phyloP scores from a whole-genome alignment of 495 filamentous ascomycete genomes.

The Astrothelium macrocarpum region DNA sequence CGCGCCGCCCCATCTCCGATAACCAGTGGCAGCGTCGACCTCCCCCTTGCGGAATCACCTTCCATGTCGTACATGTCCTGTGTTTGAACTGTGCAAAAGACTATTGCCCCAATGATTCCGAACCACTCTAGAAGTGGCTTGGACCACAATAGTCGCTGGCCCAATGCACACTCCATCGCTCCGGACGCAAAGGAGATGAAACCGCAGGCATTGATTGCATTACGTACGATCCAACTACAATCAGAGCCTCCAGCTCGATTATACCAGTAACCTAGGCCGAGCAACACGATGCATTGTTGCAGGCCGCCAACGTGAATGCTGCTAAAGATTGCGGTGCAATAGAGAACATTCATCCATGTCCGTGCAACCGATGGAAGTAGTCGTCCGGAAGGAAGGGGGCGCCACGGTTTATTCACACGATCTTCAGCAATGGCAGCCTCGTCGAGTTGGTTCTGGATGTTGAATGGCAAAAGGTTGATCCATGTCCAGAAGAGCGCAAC shows the following conservation, averaged over 20 bases:
- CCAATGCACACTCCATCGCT: slow-evolving; percentile 18
- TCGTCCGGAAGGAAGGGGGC: slow-evolving; percentile 26
- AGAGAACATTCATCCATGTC: slow-evolving; percentile 14
- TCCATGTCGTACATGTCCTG: slow-evolving; percentile 8
- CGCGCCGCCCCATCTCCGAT: slow-evolving; percentile 1
- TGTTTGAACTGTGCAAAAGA: slow-evolving; percentile 1
- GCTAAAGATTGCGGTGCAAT: slow-evolving; percentile 10
- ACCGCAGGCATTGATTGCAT: slow-evolving; percentile 28
- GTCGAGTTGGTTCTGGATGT: slow-evolving; percentile 31
- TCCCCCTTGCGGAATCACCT: background rate
- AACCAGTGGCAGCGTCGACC: background rate
- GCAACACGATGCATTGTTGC: slow-evolving; percentile 21
- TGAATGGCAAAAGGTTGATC: slow-evolving; percentile 29
- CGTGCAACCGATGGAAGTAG: slow-evolving; percentile 20
- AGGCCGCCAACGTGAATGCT: slow-evolving; percentile 18
- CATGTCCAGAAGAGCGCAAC: slow-evolving; percentile 26
- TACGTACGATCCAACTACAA: slow-evolving; percentile 20
- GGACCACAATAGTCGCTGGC: slow-evolving; percentile 10
- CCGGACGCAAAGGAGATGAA: slow-evolving; percentile 28
- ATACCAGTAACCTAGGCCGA: slow-evolving; percentile 28
- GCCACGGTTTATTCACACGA: slow-evolving; percentile 35
- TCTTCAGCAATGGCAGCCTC: slow-evolving; percentile 28
- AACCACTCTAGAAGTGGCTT: background rate
- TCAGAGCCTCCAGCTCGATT: slow-evolving; percentile 30
- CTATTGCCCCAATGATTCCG: background rate